Conservation (phyloP, 805 yeast species). For the Yarrowia porcina region DNA sequence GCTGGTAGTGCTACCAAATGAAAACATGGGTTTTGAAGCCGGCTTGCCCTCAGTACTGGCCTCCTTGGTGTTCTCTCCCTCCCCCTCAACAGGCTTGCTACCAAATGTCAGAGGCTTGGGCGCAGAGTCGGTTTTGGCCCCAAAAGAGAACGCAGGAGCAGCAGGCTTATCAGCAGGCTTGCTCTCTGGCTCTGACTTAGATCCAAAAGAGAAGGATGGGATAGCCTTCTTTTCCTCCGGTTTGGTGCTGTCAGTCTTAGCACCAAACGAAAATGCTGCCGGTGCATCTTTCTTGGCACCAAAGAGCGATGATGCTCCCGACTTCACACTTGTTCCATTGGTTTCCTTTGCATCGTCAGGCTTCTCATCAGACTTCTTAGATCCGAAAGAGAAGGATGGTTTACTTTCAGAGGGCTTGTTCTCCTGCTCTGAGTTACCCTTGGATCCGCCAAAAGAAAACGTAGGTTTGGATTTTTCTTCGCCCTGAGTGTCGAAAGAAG, state of each 20-base stretch:
- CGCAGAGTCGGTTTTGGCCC: background rate
- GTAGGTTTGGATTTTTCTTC: background rate
- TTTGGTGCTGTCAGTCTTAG: constrained; percentile 1
- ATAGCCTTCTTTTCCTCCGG: background rate
- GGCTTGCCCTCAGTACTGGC: background rate
- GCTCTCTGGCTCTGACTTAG: background rate
- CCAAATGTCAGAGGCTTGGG: background rate
- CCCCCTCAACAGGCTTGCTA: background rate
- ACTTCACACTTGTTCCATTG: background rate
- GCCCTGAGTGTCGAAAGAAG: too few relatives aligned
- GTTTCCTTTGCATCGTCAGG: background rate
- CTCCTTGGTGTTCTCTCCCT: background rate
- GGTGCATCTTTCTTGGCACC: background rate
- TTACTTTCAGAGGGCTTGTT: background rate
- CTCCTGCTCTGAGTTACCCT: background rate
- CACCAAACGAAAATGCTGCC: constrained; percentile 26
- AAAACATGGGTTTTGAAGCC: background rate
- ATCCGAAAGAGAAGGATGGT: background rate
- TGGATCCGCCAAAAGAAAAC: background rate
- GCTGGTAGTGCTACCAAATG: background rate
- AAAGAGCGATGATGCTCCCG: background rate
- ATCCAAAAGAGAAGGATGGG: background rate
- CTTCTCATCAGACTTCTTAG: background rate
- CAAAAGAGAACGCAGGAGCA: background rate
- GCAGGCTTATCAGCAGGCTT: background rate